Evolutionary conservation across 352 stramenopile genomes (phyloP).

Genomic region (Phytopythium mirpurense): DNA sequence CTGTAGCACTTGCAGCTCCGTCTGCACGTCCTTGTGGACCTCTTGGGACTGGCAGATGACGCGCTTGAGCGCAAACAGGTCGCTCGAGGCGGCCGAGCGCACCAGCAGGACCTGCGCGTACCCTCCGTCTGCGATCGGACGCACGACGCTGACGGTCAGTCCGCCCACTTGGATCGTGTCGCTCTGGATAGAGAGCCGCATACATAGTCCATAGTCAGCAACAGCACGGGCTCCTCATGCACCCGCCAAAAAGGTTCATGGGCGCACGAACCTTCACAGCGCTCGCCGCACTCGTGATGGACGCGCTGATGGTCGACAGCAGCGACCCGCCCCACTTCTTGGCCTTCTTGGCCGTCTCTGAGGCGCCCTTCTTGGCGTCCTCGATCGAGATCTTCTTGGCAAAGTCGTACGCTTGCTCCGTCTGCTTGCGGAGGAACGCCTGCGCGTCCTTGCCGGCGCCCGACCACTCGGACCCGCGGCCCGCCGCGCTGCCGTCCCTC

Average conservation of each 20-base stretch:
- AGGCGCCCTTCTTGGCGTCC: constrained; percentile 76
- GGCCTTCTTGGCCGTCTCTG: constrained; percentile 83
- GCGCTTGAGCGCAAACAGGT: constrained; percentile 80
- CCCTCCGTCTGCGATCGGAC: constrained; percentile 62
- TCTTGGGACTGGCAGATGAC: constrained; percentile 81
- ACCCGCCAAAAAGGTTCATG: no score
- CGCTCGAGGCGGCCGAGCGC: constrained; percentile 49
- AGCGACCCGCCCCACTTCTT: constrained; percentile 85
- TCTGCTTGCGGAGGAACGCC: constrained; percentile 76
- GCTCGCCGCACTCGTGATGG: constrained; percentile 59
- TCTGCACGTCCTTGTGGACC: constrained; percentile 67
- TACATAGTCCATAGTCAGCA: no score
- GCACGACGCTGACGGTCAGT: constrained; percentile 63
- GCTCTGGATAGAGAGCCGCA: constrained; percentile 19
- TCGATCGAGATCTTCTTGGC: constrained; percentile 87
- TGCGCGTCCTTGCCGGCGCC: constrained; percentile 49
- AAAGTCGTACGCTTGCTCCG: constrained; percentile 82
- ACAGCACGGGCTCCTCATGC: no score
- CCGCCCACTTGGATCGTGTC: constrained; percentile 75
- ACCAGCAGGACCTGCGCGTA: constrained; percentile 84
- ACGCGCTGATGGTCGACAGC: constrained; percentile 70
- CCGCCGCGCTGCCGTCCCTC: constrained; percentile 1
- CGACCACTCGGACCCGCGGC: constrained; percentile 20
- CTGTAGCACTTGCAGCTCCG: constrained; percentile 69
- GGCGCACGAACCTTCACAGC: constrained; percentile 38